A percentile compares a stretch with the other conserved stretches of the same genome.
phyloP scores from a whole-genome alignment of 202 grass and related monocot genomes.

The Elaeis oleifera region DNA sequence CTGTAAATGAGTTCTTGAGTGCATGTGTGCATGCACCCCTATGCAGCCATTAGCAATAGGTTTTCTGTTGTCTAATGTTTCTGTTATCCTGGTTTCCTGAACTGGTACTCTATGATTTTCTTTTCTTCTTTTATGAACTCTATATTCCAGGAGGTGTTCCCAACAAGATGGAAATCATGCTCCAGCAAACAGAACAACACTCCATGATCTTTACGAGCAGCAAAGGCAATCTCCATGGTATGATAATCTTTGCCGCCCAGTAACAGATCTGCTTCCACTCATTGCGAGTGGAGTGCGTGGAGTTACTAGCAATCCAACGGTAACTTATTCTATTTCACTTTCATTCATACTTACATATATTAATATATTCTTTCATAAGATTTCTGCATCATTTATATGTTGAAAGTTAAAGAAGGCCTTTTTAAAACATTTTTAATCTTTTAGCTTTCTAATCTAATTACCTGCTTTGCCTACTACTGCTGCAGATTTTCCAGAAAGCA shows the following conservation, averaged over 20 bases:
- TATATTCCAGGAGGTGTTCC: slow-evolving; percentile 47
- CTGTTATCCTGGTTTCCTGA: neutral
- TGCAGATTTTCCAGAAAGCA: slow-evolving; percentile 96
- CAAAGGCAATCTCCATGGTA: slow-evolving; percentile 97
- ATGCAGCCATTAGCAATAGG: too few species aligned
- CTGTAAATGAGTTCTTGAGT: too few species aligned
- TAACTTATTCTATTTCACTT: slow-evolving; percentile 19
- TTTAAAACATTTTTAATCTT: neutral
- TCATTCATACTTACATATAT: too few species aligned
- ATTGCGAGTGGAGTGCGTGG: slow-evolving; percentile 74
- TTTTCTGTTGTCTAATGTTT: too few species aligned
- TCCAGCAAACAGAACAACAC: slow-evolving; percentile 48
- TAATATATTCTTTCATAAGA: too few species aligned
- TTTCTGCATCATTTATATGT: too few species aligned
- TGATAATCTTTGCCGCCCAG: slow-evolving; percentile 93
- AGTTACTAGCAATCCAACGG: slow-evolving; percentile 97
- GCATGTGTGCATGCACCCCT: too few species aligned
- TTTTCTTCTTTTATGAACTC: neutral
- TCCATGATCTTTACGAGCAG: slow-evolving; percentile 83
- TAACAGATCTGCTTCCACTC: slow-evolving; percentile 77
- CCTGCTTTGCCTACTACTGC: slow-evolving; percentile 3
- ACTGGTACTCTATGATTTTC: neutral
- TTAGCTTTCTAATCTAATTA: slow-evolving; percentile 4
- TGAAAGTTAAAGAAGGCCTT: neutral
- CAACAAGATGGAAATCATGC: slow-evolving; percentile 62